Conservation (phyloP, 495 filamentous ascomycete species). For the Lepraria neglecta region DNA sequence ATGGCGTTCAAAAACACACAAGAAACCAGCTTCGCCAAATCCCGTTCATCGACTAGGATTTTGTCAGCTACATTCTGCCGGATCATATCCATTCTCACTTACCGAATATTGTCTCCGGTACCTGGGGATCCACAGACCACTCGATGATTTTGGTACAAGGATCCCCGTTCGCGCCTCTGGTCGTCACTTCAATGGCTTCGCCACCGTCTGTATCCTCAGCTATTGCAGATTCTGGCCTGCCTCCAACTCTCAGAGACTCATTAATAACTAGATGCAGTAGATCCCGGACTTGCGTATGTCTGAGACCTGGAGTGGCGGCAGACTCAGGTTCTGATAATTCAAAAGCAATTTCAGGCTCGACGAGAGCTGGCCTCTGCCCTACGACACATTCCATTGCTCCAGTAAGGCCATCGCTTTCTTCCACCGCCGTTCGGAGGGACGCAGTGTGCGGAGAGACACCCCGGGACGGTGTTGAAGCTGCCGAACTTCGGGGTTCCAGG, state of each 20-base stretch:
- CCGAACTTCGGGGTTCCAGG: constrained; percentile 27
- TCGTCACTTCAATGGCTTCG: constrained; percentile 60
- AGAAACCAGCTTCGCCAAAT: constrained; percentile 67
- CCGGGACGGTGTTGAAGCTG: constrained; percentile 27
- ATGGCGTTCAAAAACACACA: constrained; percentile 72
- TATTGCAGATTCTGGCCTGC: constrained; percentile 62
- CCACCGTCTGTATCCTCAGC: constrained; percentile 55
- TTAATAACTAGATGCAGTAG: constrained; percentile 62
- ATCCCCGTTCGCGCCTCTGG: constrained; percentile 53
- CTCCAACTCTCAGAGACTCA: constrained; percentile 64
- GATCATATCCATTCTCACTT: constrained; percentile 20
- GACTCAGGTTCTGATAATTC: constrained; percentile 40
- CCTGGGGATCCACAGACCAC: constrained; percentile 56
- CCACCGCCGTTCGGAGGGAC: constrained; percentile 44
- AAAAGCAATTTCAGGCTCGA: constrained; percentile 20
- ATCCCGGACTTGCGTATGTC: constrained; percentile 58
- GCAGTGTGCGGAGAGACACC: constrained; percentile 45
- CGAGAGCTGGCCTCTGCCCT: constrained; percentile 5
- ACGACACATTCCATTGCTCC: constrained; percentile 9
- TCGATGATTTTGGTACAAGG: constrained; percentile 56
- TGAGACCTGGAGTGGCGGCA: constrained; percentile 44
- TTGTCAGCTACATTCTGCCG: background rate
- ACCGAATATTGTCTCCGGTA: constrained; percentile 61
- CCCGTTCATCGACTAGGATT: constrained; percentile 55
- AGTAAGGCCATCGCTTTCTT: constrained; percentile 45